These are phyloP conservation scores for Pyricularia grisea DNA, from an alignment of 2,329 filamentous ascomycete genomes.

Conservation along the genomic window DNA sequence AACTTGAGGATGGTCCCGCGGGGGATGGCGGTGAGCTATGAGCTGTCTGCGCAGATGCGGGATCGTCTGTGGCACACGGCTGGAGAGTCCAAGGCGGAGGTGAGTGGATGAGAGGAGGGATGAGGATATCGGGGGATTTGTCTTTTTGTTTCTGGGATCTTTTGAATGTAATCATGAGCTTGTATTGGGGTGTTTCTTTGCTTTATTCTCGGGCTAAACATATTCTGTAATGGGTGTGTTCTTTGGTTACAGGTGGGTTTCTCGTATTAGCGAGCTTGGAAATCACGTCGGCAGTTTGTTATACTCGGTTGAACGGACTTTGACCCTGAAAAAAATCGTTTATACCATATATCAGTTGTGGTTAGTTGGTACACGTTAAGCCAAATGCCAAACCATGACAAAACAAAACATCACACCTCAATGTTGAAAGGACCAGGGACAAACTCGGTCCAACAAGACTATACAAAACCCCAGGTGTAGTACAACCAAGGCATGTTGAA, in stretches of 20 bases:
- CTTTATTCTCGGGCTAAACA: neutral
- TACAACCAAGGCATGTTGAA: too few relatives aligned
- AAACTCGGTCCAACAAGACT: too few relatives aligned
- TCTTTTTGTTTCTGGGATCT: neutral
- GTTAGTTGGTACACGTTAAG: too few relatives aligned
- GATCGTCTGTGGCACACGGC: neutral
- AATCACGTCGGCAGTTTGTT: neutral
- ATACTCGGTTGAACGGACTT: neutral
- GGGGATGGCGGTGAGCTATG: neutral
- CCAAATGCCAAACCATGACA: too few relatives aligned
- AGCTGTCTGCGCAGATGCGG: neutral
- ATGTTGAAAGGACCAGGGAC: too few relatives aligned
- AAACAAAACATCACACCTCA: too few relatives aligned
- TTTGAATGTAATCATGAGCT: neutral
- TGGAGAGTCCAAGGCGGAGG: neutral
- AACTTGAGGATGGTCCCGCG: constrained; percentile 8
- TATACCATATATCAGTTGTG: too few relatives aligned
- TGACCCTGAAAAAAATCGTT: too few relatives aligned
- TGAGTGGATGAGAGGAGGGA: neutral
- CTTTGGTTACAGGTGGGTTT: neutral
- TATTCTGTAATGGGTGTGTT: neutral
- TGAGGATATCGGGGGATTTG: neutral
- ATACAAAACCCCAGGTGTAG: too few relatives aligned
- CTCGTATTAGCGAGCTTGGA: neutral
- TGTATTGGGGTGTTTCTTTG: neutral